Base-by-base conservation (phyloP, 495 filamentous ascomycete species). In the Hypoxylon perforatum region DNA sequence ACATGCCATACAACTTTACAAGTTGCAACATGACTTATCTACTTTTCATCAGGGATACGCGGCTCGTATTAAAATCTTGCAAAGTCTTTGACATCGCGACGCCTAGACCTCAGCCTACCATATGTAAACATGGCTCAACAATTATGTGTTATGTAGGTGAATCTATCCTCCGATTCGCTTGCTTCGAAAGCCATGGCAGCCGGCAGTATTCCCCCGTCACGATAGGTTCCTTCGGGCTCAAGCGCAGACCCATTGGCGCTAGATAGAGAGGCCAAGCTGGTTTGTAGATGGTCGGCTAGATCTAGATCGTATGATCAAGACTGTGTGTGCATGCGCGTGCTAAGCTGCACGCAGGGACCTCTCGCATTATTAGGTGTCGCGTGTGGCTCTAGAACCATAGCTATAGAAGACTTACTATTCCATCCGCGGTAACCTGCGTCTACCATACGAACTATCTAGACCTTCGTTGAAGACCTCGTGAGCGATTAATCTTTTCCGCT, bases 261-360 rank as follows among this genome's bases (percentile, higher is more conserved):
- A 11, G 35, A 39, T 33, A 28, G 30, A 33, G 30, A 33, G 2
- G 8, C 30, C 30, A 33, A 9, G 30, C 30, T 10, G 35, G 33
- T 49, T 15, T 55, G 28, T n/a, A 65, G 57, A 69, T 63, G 44
- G 22, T 59, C 51, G 55, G 66, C 60, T 61, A 69, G 61, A 65
- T 69, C 66, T 63, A 38, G 61, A 69, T 69, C 66, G 57, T 69
- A 69, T 39, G 66, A 69, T 69, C 46, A 57, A 21, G 61, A 57
- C 8, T 11, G 17, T 44, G 17, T 44, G 17, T 17, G 28, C 61
- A 65, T 61, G 57, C 66, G 46, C 61, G 61, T 69, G 61, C 57
- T 63, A 12, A 59, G 18, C 39, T 33, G 21, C 23, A 42, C 36
- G 54, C 54, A 63, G 55, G 61, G 50, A 22, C 66, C 47, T 57